Percentiles rank a stretch among this genome's conserved stretches.
Evolutionary conservation across 805 yeast species (phyloP).

Genomic region (Maudiozyma bulderi): DNA sequence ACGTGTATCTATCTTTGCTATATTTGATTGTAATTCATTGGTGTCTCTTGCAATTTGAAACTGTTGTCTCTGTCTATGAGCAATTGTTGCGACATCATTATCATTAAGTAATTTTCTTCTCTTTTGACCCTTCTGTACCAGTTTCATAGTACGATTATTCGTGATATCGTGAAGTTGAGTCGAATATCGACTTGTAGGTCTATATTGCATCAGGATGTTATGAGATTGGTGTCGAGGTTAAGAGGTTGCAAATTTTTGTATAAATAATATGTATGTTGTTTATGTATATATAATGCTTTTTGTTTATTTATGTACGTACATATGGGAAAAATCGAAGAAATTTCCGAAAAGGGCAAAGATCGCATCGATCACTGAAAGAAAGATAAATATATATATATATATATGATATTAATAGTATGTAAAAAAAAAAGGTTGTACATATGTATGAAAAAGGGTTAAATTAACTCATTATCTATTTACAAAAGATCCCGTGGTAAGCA

Average conservation of each 20-base stretch:
- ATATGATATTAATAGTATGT: neutral
- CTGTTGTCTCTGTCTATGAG: slow-evolving; percentile 3
- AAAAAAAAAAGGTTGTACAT: neutral
- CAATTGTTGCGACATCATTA: slow-evolving; percentile 3
- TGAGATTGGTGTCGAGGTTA: neutral
- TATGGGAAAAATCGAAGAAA: neutral
- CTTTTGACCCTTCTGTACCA: neutral
- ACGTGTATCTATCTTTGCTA: slow-evolving; percentile 2
- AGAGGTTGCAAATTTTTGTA: neutral
- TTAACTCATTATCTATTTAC: no score
- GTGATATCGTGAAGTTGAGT: slow-evolving; percentile 5
- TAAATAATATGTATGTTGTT: neutral
- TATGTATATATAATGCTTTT: neutral
- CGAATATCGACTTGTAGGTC: neutral
- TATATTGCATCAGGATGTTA: neutral
- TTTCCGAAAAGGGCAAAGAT: neutral
- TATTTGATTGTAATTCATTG: slow-evolving; percentile 1
- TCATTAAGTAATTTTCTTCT: slow-evolving; percentile 3
- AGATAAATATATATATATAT: neutral
- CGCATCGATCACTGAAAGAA: neutral
- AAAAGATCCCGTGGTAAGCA: no score
- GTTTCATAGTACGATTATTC: neutral
- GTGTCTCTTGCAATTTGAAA: neutral
- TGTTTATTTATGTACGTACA: neutral
- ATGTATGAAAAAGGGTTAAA: no score